Evolutionary conservation across 352 stramenopile genomes (phyloP).

Genomic region (Globisporangium nagaii): DNA sequence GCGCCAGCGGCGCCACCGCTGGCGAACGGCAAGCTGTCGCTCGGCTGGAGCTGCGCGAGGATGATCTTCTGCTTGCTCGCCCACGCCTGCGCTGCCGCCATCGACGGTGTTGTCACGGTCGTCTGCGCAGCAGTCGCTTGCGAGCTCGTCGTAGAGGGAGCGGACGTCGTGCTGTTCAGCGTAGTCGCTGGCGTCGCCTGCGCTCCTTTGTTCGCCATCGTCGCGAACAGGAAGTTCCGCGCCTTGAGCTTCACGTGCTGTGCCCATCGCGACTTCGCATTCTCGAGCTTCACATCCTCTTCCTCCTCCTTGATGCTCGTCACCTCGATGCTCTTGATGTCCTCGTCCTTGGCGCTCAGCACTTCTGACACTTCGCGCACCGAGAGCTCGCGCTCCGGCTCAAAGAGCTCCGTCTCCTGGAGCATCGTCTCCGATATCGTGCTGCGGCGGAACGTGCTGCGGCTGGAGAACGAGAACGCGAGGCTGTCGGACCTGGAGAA

Average conservation of each 20-base stretch:
- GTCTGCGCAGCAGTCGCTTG: background rate
- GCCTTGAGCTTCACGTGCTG: slow-evolving; percentile 85
- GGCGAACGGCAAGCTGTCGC: slow-evolving; percentile 16
- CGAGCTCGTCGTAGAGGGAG: background rate
- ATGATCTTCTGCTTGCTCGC: slow-evolving; percentile 72
- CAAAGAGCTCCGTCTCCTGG: slow-evolving; percentile 78
- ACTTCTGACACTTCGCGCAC: slow-evolving; percentile 69
- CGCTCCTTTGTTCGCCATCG: slow-evolving; percentile 29
- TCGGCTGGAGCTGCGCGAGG: slow-evolving; percentile 41
- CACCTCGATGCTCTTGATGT: slow-evolving; percentile 68
- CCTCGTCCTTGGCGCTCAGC: slow-evolving; percentile 50
- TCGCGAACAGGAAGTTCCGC: slow-evolving; percentile 67
- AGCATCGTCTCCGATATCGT: slow-evolving; percentile 84
- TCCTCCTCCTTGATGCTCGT: slow-evolving; percentile 86
- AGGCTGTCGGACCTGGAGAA: slow-evolving; percentile 45
- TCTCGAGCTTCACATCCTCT: slow-evolving; percentile 75
- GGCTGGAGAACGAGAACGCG: slow-evolving; percentile 66
- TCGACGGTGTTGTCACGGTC: slow-evolving; percentile 26
- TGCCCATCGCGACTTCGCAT: slow-evolving; percentile 77
- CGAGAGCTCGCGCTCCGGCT: slow-evolving; percentile 74
- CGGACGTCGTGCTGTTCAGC: background rate
- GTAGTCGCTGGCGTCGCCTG: slow-evolving; percentile 6
- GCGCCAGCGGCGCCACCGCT: slow-evolving; percentile 23
- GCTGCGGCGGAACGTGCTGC: slow-evolving; percentile 71
- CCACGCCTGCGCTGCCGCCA: slow-evolving; percentile 58